A percentile compares a stretch with the other conserved stretches of the same genome.
Evolutionary conservation across 768 basidiomycete species (phyloP).

Genomic region (Lyophyllum atratum): DNA sequence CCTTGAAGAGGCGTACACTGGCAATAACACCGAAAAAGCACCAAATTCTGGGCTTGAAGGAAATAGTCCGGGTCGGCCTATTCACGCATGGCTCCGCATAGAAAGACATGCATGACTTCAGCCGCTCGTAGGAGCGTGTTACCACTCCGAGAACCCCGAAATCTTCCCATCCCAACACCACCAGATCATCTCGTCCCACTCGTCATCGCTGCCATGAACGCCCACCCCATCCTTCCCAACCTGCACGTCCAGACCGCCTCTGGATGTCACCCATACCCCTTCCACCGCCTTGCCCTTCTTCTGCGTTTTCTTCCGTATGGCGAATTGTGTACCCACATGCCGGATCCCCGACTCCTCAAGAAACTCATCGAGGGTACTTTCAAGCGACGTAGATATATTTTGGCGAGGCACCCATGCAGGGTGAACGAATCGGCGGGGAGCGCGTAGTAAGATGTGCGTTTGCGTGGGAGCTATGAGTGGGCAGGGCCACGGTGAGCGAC

Average conservation of each 20-base stretch:
- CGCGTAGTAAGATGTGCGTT: conserved; percentile 47
- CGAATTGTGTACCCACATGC: background rate
- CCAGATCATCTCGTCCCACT: conserved; percentile 58
- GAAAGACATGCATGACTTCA: background rate
- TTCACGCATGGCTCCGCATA: background rate
- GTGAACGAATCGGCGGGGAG: conserved; percentile 47
- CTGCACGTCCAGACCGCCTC: conserved; percentile 18
- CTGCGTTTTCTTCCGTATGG: conserved; percentile 13
- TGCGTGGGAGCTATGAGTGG: conserved; percentile 40
- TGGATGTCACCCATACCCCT: conserved; percentile 49
- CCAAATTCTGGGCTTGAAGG: too few species aligned
- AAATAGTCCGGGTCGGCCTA: background rate
- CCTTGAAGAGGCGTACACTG: too few species aligned
- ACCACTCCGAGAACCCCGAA: conserved; percentile 55
- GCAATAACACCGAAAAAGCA: too few species aligned
- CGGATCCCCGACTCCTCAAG: conserved; percentile 33
- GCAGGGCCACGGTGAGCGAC: background rate
- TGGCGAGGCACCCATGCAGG: conserved; percentile 51
- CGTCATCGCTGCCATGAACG: conserved; percentile 24
- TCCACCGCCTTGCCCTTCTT: conserved; percentile 34
- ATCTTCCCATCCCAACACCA: conserved; percentile 64
- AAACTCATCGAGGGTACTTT: conserved; percentile 41
- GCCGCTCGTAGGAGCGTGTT: conserved; percentile 3
- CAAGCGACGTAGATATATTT: conserved; percentile 39
- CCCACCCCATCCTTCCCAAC: conserved; percentile 11